These are phyloP conservation scores for Naematelia encephala DNA, from an alignment of 768 basidiomycete species.

Conservation along the genomic window DNA sequence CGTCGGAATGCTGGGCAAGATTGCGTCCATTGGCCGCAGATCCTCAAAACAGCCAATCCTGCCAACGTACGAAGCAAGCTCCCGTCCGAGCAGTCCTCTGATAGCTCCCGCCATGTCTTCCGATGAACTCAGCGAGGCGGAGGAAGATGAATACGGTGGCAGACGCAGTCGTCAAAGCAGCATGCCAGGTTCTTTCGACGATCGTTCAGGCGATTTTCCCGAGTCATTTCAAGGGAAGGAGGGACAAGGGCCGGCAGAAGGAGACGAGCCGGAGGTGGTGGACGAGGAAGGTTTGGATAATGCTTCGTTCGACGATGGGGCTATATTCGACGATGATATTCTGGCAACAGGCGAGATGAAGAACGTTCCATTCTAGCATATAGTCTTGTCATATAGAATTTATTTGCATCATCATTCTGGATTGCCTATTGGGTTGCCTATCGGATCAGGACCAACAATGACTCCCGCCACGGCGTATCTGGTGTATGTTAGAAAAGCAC, in stretches of 20 bases:
- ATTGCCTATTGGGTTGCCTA: conserved; percentile 20
- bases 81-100: conserved; percentile 64
- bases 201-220: conserved; percentile 30
- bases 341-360: conserved; percentile 79
- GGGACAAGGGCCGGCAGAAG: conserved; percentile 5
- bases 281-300: conserved; percentile 53
- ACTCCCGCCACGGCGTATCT: conserved; percentile 33
- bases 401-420: conserved; percentile 1
- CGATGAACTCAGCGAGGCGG: conserved; percentile 48
- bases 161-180: conserved; percentile 62
- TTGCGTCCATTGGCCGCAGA: conserved; percentile 48
- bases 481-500: not conserved
- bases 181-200: conserved; percentile 75
- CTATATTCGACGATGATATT: conserved; percentile 74
- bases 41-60: conserved; percentile 41
- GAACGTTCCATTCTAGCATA: conserved; percentile 48
- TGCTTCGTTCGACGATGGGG: conserved; percentile 54
- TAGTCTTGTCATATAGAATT: conserved; percentile 1
- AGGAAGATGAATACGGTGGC: conserved; percentile 13
- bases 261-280: not conserved
- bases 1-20: conserved; percentile 42
- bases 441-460: conserved; percentile 32
- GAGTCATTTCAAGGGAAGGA: conserved; percentile 54
- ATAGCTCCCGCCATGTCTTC: conserved; percentile 65
- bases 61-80: conserved; percentile 41